Base-by-base conservation (phyloP, 2,329 filamentous ascomycete genomes). In the Scedosporium minutisporum region DNA sequence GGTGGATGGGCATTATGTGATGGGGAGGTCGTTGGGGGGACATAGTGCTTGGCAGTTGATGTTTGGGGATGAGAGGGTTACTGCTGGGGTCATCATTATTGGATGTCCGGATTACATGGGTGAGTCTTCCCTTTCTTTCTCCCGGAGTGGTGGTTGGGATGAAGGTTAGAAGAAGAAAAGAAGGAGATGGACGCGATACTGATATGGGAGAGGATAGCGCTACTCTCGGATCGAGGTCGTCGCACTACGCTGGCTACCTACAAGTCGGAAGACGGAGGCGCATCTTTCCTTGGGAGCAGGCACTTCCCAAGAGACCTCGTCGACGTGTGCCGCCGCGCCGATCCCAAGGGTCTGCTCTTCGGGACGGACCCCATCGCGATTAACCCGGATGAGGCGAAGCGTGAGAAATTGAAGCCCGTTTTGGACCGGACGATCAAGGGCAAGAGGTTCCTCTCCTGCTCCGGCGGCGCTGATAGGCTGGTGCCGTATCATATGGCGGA, bases 61-160 rank as follows among this genome's bases (percentile, higher is more conserved):
- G 64, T 83, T 97, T 57, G 82, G 85, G 44, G 93, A 97, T 64
- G 84, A 87, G 18, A 83, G 92, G 66, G 83, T 97, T 62, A 87
- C 82, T n/a, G 87, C 89, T 0, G 92, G 84, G 1, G 86, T 96
- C 6, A 81, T 90, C 2, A 82, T 96, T 25, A 90, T 97, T 61
- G 95, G 93, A 1, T 96, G 92, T 73, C 91, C 93, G 0, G 93
- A 99, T 74, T 96, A 90, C 69, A 84, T 87, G 66, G 80, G 89
- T 85, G 68, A 76, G 72, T 78, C 4, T 27, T 10, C 44, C 12
- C 9, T 27, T 4, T 27, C 42, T 23, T 5, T 29, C 12, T 3
- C 42, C 16, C 2, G 25, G 12, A 25, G 58, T 44, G 58, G 57
- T 18, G 29, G 6, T 33, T 33, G 29, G 27, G 6, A 29, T 29